Conservation (phyloP, 2,329 filamentous ascomycete genomes). For the Talaromyces marneffei region DNA sequence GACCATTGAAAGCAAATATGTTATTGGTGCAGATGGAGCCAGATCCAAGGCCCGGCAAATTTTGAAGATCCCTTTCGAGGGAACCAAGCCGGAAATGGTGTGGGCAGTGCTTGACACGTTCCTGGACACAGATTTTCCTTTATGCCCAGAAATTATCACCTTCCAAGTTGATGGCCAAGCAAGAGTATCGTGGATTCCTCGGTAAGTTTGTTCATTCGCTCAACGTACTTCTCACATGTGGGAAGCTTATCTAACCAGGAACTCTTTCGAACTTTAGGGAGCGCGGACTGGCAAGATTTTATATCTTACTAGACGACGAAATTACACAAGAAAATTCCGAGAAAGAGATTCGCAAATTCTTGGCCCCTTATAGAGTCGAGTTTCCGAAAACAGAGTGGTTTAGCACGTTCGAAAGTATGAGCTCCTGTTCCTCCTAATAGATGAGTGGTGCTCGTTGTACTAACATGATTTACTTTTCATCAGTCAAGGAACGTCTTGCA, state of each 20-base stretch:
- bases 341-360: slow-evolving; percentile 5
- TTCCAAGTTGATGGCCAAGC: slow-evolving; percentile 6
- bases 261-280: neutral
- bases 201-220: neutral
- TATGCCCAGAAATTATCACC: slow-evolving; percentile 9
- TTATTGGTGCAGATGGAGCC: slow-evolving; percentile 6
- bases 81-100: slow-evolving; percentile 10
- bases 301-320: slow-evolving; percentile 6
- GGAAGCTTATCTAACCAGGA: neutral
- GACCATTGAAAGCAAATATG: slow-evolving; percentile 1
- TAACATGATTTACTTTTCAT: neutral
- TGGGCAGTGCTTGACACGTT: slow-evolving; percentile 11
- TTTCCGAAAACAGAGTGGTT: slow-evolving; percentile 11
- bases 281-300: slow-evolving; percentile 8
- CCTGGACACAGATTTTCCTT: slow-evolving; percentile 7
- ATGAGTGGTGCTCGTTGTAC: neutral
- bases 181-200: slow-evolving; percentile 9
- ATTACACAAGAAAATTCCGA: slow-evolving; percentile 6
- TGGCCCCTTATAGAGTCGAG: slow-evolving; percentile 10
- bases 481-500: slow-evolving; percentile 10
- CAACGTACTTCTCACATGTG: neutral
- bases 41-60: neutral
- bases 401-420: slow-evolving; percentile 11
- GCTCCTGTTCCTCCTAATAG: neutral
- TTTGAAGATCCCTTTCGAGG: slow-evolving; percentile 8